A percentile compares a stretch with the other conserved stretches of the same genome.
phyloP scores from a whole-genome alignment of 768 basidiomycete species.

The Boletus rubescentipes region DNA sequence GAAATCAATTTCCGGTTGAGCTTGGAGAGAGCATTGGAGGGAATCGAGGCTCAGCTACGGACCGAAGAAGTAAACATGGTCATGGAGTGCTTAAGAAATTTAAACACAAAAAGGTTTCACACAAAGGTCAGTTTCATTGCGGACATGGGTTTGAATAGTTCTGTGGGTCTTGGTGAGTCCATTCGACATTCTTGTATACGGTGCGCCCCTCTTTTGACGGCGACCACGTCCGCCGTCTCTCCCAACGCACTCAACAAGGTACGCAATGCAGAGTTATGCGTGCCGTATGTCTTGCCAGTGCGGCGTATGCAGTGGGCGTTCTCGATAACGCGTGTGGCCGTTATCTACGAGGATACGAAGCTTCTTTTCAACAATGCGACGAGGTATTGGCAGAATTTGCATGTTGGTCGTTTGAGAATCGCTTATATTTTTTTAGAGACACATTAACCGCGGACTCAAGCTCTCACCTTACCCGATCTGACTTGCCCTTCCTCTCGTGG shows the following conservation, averaged over 20 bases:
- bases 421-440: slow-evolving; percentile 81
- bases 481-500: slow-evolving; percentile 92
- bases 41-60: slow-evolving; percentile 86
- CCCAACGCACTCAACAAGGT: slow-evolving; percentile 69
- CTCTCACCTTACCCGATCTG: slow-evolving; percentile 97
- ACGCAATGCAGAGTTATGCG: slow-evolving; percentile 79
- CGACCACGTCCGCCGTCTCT: slow-evolving; percentile 79
- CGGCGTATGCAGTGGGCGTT: slow-evolving; percentile 93
- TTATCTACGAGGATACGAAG: slow-evolving; percentile 91
- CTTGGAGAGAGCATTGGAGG: slow-evolving; percentile 90
- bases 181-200: background rate
- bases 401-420: slow-evolving; percentile 92
- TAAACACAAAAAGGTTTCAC: slow-evolving; percentile 96
- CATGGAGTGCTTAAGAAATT: slow-evolving; percentile 90
- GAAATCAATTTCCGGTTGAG: slow-evolving; percentile 99
- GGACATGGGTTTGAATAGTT: slow-evolving; percentile 94
- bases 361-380: slow-evolving; percentile 89
- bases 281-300: slow-evolving; percentile 83
- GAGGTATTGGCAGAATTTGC: slow-evolving; percentile 92
- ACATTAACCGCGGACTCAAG: slow-evolving; percentile 93
- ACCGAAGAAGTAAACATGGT: slow-evolving; percentile 92
- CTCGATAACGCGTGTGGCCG: slow-evolving; percentile 91
- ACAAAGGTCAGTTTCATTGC: slow-evolving; percentile 98
- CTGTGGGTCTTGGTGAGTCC: slow-evolving; percentile 76
- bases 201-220: slow-evolving; percentile 85